Evolutionary conservation across 495 filamentous ascomycete species (phyloP), one percentile per base, ranked within the genome.

Genomic region (Tuber microsphaerosporum): DNA sequence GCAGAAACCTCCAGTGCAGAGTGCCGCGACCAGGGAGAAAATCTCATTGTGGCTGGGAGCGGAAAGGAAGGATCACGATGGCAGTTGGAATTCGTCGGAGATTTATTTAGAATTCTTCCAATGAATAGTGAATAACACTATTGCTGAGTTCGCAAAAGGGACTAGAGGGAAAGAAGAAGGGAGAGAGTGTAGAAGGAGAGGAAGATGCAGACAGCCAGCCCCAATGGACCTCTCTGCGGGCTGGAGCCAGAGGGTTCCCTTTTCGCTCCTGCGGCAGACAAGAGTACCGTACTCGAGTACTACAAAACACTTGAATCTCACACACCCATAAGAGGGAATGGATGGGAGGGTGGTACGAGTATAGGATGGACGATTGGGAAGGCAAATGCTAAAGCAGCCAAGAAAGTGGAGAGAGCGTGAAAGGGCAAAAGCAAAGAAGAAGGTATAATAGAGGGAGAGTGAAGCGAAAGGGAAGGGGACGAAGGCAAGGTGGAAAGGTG

Each of bases 1-100:
- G 34, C n/a, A 48, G 76, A 56, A 46, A 70, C 61, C 70, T 73
- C 45, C 56, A 65, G 56, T 31, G 56, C 12, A n/a, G 56, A 65
- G n/a, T 31, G n/a, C 56, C 14, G 56, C n/a, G 56, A 26, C 56
- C 56, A 65, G 12, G 12, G n/a, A 65, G n/a, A 31, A 65, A 65
- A 65, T 31, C n/a, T 65, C 56, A 65, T 65, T 2, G 56, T 17
- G 56, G 26, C 14, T 16, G 10, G 56, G 56, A 31, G 56, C 56
- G 56, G 56, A 31, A 31, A 31, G 12, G n/a, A 31, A 31, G 56
- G n/a, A 31, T 16, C 56, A 31, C 56, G n/a, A 65, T 65, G 12
- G n/a, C 5, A 14, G 9, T 61, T 26, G 56, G n/a, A 31, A 65
- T 65, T 65, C 31, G 56, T 31, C 22, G n/a, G 56, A 31, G 10